A percentile compares a stretch with the other conserved stretches of the same genome.
Conservation (phyloP, 495 filamentous ascomycete species). For the Articulospora tetracladia region DNA sequence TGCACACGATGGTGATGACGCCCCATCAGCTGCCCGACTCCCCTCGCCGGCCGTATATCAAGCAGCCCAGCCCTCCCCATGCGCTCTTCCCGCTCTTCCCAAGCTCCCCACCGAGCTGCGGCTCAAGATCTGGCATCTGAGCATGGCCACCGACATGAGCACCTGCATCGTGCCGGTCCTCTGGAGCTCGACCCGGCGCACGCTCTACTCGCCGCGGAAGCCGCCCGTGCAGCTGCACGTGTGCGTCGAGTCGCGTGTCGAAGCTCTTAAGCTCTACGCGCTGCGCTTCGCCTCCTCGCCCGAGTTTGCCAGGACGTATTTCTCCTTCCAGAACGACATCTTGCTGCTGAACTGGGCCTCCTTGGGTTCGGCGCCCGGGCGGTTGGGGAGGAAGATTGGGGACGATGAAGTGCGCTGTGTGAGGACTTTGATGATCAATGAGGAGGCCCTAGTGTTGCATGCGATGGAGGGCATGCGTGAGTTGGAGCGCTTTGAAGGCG, state of each 20-base stretch:
- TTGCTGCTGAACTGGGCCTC: background rate
- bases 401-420: background rate
- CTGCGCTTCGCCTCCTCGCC: background rate
- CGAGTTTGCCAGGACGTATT: slow-evolving; percentile 2
- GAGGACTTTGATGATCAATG: slow-evolving; percentile 4
- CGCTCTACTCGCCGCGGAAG: background rate
- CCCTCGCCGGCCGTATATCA: background rate
- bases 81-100: background rate
- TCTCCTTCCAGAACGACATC: background rate
- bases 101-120: slow-evolving; percentile 2
- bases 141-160: background rate
- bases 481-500: background rate
- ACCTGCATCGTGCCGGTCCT: background rate
- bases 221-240: background rate
- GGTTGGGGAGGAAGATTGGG: background rate
- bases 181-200: background rate
- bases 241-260: background rate
- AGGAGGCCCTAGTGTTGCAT: background rate
- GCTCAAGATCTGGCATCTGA: background rate
- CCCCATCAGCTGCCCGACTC: background rate
- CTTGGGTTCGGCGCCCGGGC: background rate
- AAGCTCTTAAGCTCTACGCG: background rate
- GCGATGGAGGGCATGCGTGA: background rate
- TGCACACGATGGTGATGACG: background rate
- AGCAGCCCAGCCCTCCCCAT: background rate